A percentile compares a stretch with the other conserved stretches of the same genome.
These are phyloP conservation scores for Hypericum perforatum DNA, from an alignment of 345 rosid genomes.

Conservation along the genomic window DNA sequence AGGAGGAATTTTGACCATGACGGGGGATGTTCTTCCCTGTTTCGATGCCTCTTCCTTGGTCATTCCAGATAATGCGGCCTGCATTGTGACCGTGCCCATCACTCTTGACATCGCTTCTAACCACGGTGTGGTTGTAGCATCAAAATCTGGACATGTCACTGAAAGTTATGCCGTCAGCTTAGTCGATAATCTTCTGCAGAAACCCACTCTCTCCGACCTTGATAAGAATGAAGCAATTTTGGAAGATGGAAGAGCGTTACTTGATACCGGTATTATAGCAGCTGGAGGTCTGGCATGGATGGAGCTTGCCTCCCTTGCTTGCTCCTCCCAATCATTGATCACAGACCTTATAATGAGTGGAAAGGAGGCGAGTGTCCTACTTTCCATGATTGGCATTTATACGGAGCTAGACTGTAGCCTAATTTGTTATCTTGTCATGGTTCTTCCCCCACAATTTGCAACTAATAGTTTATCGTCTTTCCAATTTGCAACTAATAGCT, in stretches of 20 bases:
- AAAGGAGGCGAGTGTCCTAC: constrained; percentile 46
- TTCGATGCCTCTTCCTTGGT: constrained; percentile 74
- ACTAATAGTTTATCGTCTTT: too few species aligned
- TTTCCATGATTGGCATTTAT: too few species aligned
- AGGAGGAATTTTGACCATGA: constrained; percentile 94
- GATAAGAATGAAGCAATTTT: constrained; percentile 57
- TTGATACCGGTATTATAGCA: constrained; percentile 90
- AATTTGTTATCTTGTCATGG: too few species aligned
- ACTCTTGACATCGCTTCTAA: constrained; percentile 93
- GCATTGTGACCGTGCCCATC: constrained; percentile 84
- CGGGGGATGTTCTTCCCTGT: constrained; percentile 98
- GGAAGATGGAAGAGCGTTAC: constrained; percentile 84
- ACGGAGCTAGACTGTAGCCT: too few species aligned
- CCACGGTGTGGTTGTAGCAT: constrained; percentile 87
- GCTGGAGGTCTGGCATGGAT: constrained; percentile 87
- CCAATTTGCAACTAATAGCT: neutral
- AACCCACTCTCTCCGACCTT: constrained; percentile 70
- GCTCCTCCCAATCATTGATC: constrained; percentile 65
- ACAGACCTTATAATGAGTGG: constrained; percentile 47
- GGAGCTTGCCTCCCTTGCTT: constrained; percentile 68
- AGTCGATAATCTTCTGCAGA: constrained; percentile 84
- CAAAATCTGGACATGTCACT: constrained; percentile 33
- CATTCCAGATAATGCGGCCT: constrained; percentile 73
- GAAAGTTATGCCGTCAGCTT: constrained; percentile 39
- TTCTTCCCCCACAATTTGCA: too few species aligned